These are phyloP conservation scores for Pestalotiopsis sp. DNA, from an alignment of 2,329 filamentous ascomycete species.

Conservation along the genomic window DNA sequence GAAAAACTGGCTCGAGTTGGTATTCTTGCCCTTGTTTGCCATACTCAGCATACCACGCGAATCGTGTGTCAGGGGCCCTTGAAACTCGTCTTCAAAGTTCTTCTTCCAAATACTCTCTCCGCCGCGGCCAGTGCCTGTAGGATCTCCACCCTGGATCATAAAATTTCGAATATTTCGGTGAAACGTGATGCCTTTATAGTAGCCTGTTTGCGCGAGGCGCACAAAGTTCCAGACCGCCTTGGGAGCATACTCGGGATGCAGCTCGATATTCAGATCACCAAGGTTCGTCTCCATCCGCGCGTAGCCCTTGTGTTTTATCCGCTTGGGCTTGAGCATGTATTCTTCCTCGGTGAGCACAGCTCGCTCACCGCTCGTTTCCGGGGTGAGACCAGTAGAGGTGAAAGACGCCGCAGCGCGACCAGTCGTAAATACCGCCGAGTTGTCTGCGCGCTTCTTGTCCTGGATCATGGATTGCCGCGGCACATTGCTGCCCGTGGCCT, in stretches of 20 bases:
- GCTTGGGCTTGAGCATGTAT: constrained; percentile 90
- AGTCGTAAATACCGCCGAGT: constrained; percentile 88
- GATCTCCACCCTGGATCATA: constrained; percentile 98
- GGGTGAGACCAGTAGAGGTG: constrained; percentile 91
- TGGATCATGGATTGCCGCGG: constrained; percentile 49
- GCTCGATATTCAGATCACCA: constrained; percentile 84
- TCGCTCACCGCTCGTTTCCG: constrained; percentile 84
- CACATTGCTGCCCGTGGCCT: constrained; percentile 31
- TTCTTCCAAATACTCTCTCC: constrained; percentile 92
- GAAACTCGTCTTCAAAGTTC: constrained; percentile 91
- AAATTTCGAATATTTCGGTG: constrained; percentile 95
- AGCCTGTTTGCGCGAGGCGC: constrained; percentile 82
- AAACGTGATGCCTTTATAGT: constrained; percentile 83
- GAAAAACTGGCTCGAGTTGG: constrained; percentile 94
- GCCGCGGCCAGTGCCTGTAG: constrained; percentile 88
- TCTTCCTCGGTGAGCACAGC: constrained; percentile 91
- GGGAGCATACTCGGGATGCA: constrained; percentile 89
- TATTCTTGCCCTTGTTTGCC: constrained; percentile 99
- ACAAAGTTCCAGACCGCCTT: constrained; percentile 98
- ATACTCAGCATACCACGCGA: constrained; percentile 81
- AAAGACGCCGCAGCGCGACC: constrained; percentile 91
- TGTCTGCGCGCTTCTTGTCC: constrained; percentile 70
- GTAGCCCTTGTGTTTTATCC: constrained; percentile 89
- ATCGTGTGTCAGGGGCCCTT: constrained; percentile 85
- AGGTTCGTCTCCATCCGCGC: constrained; percentile 85